Conservation (phyloP, 1,139 yeast genomes). For the Geotrichum cucujoidarum region DNA sequence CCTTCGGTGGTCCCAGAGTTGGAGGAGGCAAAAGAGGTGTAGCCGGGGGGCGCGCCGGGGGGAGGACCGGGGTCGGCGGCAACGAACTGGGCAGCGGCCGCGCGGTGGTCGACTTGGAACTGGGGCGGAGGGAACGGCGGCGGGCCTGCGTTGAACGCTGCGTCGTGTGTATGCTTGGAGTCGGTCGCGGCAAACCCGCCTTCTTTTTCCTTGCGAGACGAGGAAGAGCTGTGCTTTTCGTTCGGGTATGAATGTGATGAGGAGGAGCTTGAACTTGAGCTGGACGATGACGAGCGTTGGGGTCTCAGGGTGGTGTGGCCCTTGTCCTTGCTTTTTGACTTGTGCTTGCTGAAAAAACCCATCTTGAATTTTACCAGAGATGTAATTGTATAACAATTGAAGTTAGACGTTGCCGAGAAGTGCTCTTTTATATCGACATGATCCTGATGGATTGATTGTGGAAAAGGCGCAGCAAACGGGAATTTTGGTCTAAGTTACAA, state of each 20-base stretch:
- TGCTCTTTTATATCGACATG: too few species aligned
- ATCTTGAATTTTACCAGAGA: too few species aligned
- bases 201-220: neutral
- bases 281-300: neutral
- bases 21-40: conserved; percentile 9
- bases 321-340: neutral
- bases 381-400: too few species aligned
- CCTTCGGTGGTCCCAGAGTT: too few species aligned
- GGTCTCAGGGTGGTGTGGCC: neutral
- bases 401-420: too few species aligned
- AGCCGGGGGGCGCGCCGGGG: conserved; percentile 17
- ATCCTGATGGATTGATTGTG: too few species aligned
- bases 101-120: neutral
- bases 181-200: neutral
- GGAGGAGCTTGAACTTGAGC: neutral
- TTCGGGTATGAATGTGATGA: neutral
- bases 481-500: too few species aligned
- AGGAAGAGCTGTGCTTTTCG: neutral
- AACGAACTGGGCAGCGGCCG: neutral
- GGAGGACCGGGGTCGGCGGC: conserved; percentile 11
- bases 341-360: neutral
- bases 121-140: conserved; percentile 16
- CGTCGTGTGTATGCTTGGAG: too few species aligned
- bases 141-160: conserved; percentile 5
- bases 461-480: too few species aligned